These are phyloP conservation scores for Glaciozyma antarctica DNA, from an alignment of 768 basidiomycete genomes.

Conservation along the genomic window DNA sequence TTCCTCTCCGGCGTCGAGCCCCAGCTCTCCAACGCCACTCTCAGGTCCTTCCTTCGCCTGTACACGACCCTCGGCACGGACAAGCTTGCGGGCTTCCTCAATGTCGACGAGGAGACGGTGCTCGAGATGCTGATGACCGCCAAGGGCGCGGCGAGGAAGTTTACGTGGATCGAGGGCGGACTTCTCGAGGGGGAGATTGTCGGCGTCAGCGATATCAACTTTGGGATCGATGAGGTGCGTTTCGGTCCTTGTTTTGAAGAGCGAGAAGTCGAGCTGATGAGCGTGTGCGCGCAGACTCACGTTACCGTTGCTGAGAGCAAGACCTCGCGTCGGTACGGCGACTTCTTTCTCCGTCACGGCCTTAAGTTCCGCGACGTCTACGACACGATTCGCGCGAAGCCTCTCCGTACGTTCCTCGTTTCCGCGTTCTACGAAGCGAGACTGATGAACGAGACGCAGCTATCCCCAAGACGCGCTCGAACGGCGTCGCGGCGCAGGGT, in stretches of 20 bases:
- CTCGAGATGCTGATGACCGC: slow-evolving; percentile 95
- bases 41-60: slow-evolving; percentile 84
- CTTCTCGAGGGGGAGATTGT: slow-evolving; percentile 77
- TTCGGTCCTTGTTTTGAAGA: background rate
- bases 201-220: slow-evolving; percentile 87
- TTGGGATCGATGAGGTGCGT: slow-evolving; percentile 82
- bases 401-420: slow-evolving; percentile 6
- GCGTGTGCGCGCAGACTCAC: slow-evolving; percentile 60
- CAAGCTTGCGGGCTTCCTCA: slow-evolving; percentile 85
- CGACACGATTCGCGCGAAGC: slow-evolving; percentile 25
- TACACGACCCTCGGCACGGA: slow-evolving; percentile 87
- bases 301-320: slow-evolving; percentile 93
- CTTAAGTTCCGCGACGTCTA: slow-evolving; percentile 21
- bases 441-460: too few species aligned
- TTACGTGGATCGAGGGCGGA: slow-evolving; percentile 48
- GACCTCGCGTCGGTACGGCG: slow-evolving; percentile 82
- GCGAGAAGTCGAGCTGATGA: background rate
- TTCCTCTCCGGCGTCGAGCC: slow-evolving; percentile 75
- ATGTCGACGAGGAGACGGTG: slow-evolving; percentile 85
- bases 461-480: too few species aligned
- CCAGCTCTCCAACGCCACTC: slow-evolving; percentile 66
- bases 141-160: slow-evolving; percentile 74
- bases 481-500: too few species aligned
- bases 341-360: slow-evolving; percentile 70
- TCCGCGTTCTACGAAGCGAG: too few species aligned